A percentile compares a stretch with the other conserved stretches of the same genome.
Conservation (phyloP, 495 filamentous ascomycete genomes). For the Talaromyces wortmannii region DNA sequence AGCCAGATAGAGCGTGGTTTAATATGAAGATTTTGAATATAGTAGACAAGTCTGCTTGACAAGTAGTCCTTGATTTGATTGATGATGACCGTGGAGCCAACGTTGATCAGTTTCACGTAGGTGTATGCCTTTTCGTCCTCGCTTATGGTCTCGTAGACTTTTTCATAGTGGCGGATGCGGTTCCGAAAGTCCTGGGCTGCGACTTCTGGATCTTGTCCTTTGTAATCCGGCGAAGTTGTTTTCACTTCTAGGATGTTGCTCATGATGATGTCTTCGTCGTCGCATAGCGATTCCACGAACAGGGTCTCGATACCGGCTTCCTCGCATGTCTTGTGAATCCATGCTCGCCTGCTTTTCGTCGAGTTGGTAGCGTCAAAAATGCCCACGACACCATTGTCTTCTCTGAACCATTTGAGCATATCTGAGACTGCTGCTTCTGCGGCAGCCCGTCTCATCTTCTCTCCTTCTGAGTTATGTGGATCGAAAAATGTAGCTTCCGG, state of each 20-base stretch:
- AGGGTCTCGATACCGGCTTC: conserved; percentile 77
- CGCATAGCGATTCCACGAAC: conserved; percentile 93
- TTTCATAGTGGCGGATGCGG: conserved; percentile 93
- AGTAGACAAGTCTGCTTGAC: conserved; percentile 93
- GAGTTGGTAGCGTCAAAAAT: conserved; percentile 96
- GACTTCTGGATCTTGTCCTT: conserved; percentile 84
- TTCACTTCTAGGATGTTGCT: conserved; percentile 97
- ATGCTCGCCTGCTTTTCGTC: conserved; percentile 78
- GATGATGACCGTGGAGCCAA: conserved; percentile 90
- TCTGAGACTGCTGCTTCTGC: conserved; percentile 85
- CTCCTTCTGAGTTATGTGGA: conserved; percentile 77
- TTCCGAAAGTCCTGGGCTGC: conserved; percentile 89
- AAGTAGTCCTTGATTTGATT: conserved; percentile 96
- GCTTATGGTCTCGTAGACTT: conserved; percentile 87
- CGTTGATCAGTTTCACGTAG: conserved; percentile 96
- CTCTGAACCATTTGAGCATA: conserved; percentile 85
- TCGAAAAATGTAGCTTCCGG: conserved; percentile 92
- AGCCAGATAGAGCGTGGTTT: conserved; percentile 97
- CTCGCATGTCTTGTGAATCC: conserved; percentile 74
- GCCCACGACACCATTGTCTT: conserved; percentile 68
- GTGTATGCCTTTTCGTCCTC: conserved; percentile 78
- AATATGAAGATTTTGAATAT: conserved; percentile 97
- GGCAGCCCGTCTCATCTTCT: conserved; percentile 78
- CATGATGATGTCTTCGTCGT: conserved; percentile 92
- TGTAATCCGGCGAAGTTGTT: conserved; percentile 91